Percentiles rank a stretch among this genome's conserved stretches.
Conservation (phyloP, 2,329 filamentous ascomycete genomes). For the Aspergillus japonicus region DNA sequence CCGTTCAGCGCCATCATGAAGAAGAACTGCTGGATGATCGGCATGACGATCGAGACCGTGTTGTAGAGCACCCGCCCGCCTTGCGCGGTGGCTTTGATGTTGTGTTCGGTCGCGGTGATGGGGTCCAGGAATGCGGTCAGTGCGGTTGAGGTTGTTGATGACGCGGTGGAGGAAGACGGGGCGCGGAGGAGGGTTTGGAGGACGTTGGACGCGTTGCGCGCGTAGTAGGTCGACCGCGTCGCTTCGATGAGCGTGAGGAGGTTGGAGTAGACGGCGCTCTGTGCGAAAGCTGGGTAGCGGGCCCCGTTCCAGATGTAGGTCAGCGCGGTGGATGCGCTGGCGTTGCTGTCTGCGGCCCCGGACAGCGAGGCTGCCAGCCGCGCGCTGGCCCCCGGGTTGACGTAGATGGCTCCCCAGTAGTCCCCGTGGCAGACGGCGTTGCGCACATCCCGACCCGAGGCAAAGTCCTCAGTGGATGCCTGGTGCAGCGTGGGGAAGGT, state of each 20-base stretch:
- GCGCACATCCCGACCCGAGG: constrained; percentile 2
- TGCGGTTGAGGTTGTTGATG: constrained; percentile 18
- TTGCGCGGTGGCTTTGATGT: constrained; percentile 40
- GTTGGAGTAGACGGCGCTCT: constrained; percentile 29
- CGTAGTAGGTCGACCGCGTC: constrained; percentile 30
- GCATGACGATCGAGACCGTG: constrained; percentile 42
- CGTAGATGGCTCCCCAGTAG: constrained; percentile 31
- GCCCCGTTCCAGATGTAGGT: constrained; percentile 44
- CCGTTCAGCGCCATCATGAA: constrained; percentile 46
- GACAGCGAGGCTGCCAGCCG: too few species aligned
- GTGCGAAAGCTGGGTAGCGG: constrained; percentile 35
- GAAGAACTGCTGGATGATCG: constrained; percentile 47
- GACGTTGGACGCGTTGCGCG: constrained; percentile 29
- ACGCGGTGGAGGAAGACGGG: too few species aligned
- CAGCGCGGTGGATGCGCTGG: constrained; percentile 34
- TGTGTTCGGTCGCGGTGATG: constrained; percentile 29
- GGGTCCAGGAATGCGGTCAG: constrained; percentile 37
- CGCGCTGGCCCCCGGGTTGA: neutral
- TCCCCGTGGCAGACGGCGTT: constrained; percentile 16
- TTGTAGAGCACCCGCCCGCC: constrained; percentile 41
- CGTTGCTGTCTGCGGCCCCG: neutral
- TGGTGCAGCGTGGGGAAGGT: constrained; percentile 12
- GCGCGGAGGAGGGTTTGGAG: constrained; percentile 18
- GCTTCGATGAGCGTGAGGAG: constrained; percentile 31
- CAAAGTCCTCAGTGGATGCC: neutral